Percentiles rank a stretch among this genome's conserved stretches.
Conservation (phyloP, 1,139 yeast genomes). For the Saccharomyces pastorianus region DNA sequence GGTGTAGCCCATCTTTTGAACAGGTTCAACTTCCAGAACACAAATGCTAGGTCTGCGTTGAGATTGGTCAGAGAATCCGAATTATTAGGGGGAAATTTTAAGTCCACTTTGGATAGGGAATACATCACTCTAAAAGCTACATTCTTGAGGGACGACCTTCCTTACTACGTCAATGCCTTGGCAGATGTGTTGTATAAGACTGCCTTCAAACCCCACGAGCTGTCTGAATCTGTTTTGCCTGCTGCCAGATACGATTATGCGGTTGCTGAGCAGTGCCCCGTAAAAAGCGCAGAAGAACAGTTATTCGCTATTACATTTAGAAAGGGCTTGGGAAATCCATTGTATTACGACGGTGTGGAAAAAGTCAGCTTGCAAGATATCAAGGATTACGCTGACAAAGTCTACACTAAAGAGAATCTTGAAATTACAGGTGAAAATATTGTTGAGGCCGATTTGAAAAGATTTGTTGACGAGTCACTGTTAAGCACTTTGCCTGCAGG, state of each 20-base stretch:
- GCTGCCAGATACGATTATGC: conserved; percentile 54
- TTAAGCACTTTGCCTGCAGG: conserved; percentile 60
- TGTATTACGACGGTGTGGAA: conserved; percentile 59
- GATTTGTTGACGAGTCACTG: conserved; percentile 59
- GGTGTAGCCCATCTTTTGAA: conserved; percentile 85
- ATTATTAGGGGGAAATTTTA: conserved; percentile 78
- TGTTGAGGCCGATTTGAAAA: conserved; percentile 57
- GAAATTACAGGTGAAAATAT: conserved; percentile 71
- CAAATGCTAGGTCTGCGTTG: conserved; percentile 75
- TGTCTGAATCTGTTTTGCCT: conserved; percentile 74
- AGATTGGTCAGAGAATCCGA: conserved; percentile 94
- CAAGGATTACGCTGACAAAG: conserved; percentile 56
- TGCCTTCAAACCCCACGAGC: conserved; percentile 74
- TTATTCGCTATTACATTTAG: conserved; percentile 78
- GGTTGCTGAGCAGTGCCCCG: conserved; percentile 44
- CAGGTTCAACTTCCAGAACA: conserved; percentile 78
- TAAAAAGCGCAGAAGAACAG: conserved; percentile 62
- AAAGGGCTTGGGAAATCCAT: conserved; percentile 78
- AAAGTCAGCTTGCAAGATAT: conserved; percentile 58
- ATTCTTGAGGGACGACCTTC: conserved; percentile 82
- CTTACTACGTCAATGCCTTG: conserved; percentile 82
- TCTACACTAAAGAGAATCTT: conserved; percentile 64
- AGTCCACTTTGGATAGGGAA: conserved; percentile 72
- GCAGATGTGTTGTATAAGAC: conserved; percentile 71
- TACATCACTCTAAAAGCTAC: conserved; percentile 68